Conservation (phyloP, 1,139 yeast genomes). For the Dujonia santamariae region DNA sequence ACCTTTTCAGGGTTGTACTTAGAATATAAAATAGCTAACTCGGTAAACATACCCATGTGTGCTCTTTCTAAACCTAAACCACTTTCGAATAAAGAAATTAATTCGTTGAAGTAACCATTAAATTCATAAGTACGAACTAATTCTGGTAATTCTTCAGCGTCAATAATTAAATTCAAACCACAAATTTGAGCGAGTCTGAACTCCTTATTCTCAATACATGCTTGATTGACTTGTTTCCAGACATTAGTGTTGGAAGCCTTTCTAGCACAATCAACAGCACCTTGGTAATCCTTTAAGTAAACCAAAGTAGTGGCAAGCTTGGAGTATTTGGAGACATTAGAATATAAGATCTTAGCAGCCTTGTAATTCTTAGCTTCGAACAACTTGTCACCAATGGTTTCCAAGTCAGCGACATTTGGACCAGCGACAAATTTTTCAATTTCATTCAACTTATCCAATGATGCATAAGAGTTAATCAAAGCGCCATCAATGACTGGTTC, state of each 20-base stretch:
- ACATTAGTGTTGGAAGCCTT: constrained; percentile 92
- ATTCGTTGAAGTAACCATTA: constrained; percentile 88
- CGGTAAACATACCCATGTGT: constrained; percentile 99
- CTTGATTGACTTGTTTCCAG: constrained; percentile 97
- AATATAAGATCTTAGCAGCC: constrained; percentile 87
- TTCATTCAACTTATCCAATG: constrained; percentile 69
- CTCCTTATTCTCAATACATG: constrained; percentile 93
- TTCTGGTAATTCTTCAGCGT: constrained; percentile 95
- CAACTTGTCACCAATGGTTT: constrained; percentile 87
- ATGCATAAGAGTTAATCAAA: constrained; percentile 81
- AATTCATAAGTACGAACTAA: constrained; percentile 83
- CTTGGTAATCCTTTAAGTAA: constrained; percentile 86
- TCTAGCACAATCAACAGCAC: constrained; percentile 98
- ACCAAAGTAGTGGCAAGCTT: constrained; percentile 95
- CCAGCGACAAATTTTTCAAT: constrained; percentile 83
- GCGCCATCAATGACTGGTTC: constrained; percentile 95
- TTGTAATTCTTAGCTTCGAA: constrained; percentile 80
- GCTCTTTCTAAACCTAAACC: constrained; percentile 98
- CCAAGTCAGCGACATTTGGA: constrained; percentile 90
- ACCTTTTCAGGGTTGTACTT: constrained; percentile 89
- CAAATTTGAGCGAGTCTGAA: constrained; percentile 97
- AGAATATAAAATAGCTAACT: constrained; percentile 84
- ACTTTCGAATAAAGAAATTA: constrained; percentile 88
- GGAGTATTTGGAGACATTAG: constrained; percentile 89
- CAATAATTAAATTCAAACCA: constrained; percentile 94